phyloP scores from a whole-genome alignment of 257 asterid species.

The Primulina eburnea region DNA sequence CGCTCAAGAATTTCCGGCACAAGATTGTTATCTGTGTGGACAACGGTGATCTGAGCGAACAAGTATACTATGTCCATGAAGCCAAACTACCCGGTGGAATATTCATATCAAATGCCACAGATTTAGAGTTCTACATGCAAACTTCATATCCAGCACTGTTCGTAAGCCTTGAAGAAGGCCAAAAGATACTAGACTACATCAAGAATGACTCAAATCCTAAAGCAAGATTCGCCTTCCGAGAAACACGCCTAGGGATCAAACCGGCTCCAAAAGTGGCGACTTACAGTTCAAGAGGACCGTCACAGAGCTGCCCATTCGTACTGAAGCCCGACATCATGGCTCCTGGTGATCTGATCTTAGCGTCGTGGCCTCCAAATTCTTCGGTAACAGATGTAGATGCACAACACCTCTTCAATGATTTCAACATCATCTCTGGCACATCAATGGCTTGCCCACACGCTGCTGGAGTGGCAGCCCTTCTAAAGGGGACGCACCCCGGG shows the following conservation, averaged over 20 bases:
- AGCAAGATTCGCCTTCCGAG: slow-evolving; percentile 30
- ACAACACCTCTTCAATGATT: slow-evolving; percentile 30
- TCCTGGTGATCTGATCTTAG: slow-evolving; percentile 40
- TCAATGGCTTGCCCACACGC: slow-evolving; percentile 61
- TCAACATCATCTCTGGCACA: slow-evolving; percentile 47
- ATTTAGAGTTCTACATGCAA: slow-evolving; percentile 31
- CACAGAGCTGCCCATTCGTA: slow-evolving; percentile 38
- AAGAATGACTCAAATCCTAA: slow-evolving; percentile 28
- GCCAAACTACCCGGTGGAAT: slow-evolving; percentile 36
- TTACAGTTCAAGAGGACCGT: slow-evolving; percentile 54
- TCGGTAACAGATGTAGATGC: slow-evolving; percentile 25
- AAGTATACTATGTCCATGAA: slow-evolving; percentile 26
- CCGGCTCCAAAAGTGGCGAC: slow-evolving; percentile 45
- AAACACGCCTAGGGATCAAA: slow-evolving; percentile 32
- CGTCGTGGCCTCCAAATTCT: slow-evolving; percentile 37
- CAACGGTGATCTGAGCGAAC: slow-evolving; percentile 24
- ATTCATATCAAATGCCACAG: slow-evolving; percentile 39
- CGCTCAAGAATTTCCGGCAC: slow-evolving; percentile 19
- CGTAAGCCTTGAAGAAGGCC: slow-evolving; percentile 31
- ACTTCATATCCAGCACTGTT: slow-evolving; percentile 33
- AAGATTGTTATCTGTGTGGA: slow-evolving; percentile 39
- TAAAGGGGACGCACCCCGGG: slow-evolving; percentile 36
- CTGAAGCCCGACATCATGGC: slow-evolving; percentile 51
- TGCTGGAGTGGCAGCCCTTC: slow-evolving; percentile 44
- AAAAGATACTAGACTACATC: slow-evolving; percentile 33